phyloP scores from a whole-genome alignment of 176 grass and related monocot genomes.

The Triticum urartu region DNA sequence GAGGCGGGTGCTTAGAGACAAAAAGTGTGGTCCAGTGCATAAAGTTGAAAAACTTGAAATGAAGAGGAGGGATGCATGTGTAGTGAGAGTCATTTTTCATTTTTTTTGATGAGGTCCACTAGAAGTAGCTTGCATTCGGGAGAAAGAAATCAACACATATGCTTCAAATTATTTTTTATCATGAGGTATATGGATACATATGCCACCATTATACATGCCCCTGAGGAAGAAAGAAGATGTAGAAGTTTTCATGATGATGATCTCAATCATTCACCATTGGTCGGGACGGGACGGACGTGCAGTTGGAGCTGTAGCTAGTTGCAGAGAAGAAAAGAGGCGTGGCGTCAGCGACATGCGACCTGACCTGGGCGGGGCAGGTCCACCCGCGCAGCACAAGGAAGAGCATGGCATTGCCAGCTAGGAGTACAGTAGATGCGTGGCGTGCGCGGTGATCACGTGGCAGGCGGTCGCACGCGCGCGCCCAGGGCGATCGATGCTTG shows the following conservation, averaged over 20 bases:
- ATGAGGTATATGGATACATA: no score
- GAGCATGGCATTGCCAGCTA: background rate
- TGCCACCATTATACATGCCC: no score
- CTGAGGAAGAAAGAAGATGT: no score
- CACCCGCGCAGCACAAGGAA: constrained; percentile 15
- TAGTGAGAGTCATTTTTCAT: no score
- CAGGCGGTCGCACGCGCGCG: background rate
- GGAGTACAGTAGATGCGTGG: background rate
- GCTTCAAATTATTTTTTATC: no score
- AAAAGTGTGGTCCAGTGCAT: no score
- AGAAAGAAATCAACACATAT: no score
- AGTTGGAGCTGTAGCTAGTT: background rate
- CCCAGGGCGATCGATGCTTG: background rate
- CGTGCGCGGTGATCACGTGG: background rate
- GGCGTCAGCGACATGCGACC: constrained; percentile 32
- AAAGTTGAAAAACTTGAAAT: no score
- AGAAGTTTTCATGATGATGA: background rate
- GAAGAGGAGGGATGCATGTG: no score
- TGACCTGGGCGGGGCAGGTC: constrained; percentile 23
- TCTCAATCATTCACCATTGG: constrained; percentile 40
- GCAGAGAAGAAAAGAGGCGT: background rate
- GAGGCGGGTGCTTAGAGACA: no score
- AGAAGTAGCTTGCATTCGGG: no score
- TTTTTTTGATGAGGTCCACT: no score
- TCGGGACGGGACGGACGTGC: constrained; percentile 2